Base-by-base conservation (phyloP, 257 asterid species). In the Nicotiana otophora region DNA sequence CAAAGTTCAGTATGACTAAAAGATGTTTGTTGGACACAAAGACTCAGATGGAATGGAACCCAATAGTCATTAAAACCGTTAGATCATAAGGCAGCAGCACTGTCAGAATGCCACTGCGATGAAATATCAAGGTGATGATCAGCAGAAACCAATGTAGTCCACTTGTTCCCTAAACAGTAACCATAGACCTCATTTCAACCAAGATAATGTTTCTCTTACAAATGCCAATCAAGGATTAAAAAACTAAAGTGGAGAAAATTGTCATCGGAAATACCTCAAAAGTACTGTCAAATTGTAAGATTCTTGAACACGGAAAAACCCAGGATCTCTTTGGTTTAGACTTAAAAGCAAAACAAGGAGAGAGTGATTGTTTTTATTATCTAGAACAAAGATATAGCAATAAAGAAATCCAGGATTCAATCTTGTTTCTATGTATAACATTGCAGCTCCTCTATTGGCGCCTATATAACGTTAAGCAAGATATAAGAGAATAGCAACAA, bases 391-490 rank as follows among this genome's bases (percentile, higher is more conserved):
- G 10, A 42, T 42, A 42, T 42, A 42, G 51, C 51, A 8, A 39
- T 7, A 42, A 42, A 7, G 11, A 88, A 83, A 85, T 84, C 91
- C 92, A 85, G 62, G 94, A 84, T 36, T 34, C 60, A 11, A 72
- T 88, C 96, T 86, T 86, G 96, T 89, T 87, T 92, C 98, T 77
- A 91, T 64, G 87, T 91, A 81, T 77, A 94, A 87, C 86, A 91
- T 60, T 57, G 83, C 87, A 86, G 92, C 98, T 92, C 99, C 99
- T 76, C 81, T 85, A 83, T 88, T 88, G 82, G 97, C 87, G 81
- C 99, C 99, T 96, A 88, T 36, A 65, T 72, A 72, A 42, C 6
- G 48, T 72, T 72, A 72, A 42, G 78, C 36, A 72, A 54, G 36
- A 42, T 46, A 72, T 72, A 72, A 72, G 78, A 72, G 48, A 72